These are phyloP conservation scores for Saksenaea vasiformis DNA, from an alignment of 371 early-diverging fungal species.

Conservation along the genomic window DNA sequence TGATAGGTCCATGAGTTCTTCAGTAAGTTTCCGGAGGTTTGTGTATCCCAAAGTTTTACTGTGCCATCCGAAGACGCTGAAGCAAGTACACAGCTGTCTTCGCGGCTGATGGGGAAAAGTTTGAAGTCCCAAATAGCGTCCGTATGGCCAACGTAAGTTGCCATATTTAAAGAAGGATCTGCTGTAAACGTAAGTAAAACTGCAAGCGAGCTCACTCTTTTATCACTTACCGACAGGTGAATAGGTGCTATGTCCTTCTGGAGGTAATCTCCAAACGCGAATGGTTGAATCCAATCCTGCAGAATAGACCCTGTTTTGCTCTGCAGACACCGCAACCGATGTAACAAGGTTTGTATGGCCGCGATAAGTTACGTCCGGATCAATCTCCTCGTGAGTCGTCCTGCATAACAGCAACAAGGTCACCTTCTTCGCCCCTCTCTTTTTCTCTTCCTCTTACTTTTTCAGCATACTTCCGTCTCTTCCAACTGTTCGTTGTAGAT, in stretches of 20 bases:
- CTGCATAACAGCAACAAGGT: background rate
- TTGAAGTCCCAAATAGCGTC: constrained; percentile 88
- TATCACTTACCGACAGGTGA: constrained; percentile 54
- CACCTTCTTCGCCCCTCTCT: background rate
- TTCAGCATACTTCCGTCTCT: constrained; percentile 35
- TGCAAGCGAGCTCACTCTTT: background rate
- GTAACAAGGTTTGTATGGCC: constrained; percentile 79
- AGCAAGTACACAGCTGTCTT: constrained; percentile 55
- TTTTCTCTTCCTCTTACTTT: constrained; percentile 27
- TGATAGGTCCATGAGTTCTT: constrained; percentile 55
- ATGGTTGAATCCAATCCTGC: constrained; percentile 78
- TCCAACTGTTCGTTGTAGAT: constrained; percentile 44
- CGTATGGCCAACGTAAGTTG: constrained; percentile 78
- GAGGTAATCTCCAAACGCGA: constrained; percentile 74
- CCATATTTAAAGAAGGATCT: constrained; percentile 59
- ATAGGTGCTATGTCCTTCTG: constrained; percentile 54
- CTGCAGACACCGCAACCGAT: constrained; percentile 63
- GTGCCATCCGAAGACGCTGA: constrained; percentile 84
- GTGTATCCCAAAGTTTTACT: constrained; percentile 82
- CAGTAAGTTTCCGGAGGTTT: constrained; percentile 42
- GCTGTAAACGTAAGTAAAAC: constrained; percentile 8
- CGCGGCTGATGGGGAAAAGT: constrained; percentile 55
- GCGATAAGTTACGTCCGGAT: constrained; percentile 77
- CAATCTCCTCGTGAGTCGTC: constrained; percentile 56
- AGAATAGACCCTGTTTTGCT: constrained; percentile 67